Evolutionary conservation across 2,329 filamentous ascomycete species (phyloP), one percentile per base, ranked within the genome.

Genomic region (Ascochyta pisi): DNA sequence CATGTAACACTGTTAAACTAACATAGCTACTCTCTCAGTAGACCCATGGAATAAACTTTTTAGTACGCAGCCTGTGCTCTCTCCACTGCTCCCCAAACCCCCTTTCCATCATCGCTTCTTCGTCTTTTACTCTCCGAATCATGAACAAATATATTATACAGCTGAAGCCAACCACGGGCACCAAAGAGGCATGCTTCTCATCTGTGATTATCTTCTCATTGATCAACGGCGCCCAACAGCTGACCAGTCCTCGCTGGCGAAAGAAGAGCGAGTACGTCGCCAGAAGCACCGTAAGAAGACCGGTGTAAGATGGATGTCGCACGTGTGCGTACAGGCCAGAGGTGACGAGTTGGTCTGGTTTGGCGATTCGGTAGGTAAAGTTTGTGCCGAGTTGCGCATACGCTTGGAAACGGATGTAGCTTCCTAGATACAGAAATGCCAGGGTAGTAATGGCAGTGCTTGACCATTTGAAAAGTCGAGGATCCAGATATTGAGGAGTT

Each of bases 241-340:
- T 38, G 57, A 56, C 31, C 9, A 63, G 22, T 2, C 58, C 61
- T 29, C 53, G 37, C 19, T 54, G 55, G 10, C 53, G 50, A 1
- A 57, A 23, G 16, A 63, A 48, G 0, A 63, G 38, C 5, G 47
- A 48, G 15, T 56, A 49, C 26, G 29, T 43, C 1, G 58, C 66
- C 1, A 73, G 13, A 1, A 76, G 47, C 0, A 84, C 59, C 3
- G 79, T 27, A 0, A 75, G 9, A 2, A 79, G 40, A 0, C 79
- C 82, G 0, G 78, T 78, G 54, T 85, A 85, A 50, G 81, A 82
- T 2, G 82, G 82, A 61, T 85, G 82, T 62, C 84, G 82, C 3
- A 84, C 67, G 57, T 79, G 81, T 16, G 60, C 57, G 57, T 84
- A 84, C 1, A 84, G 68, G 0, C 82, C 82, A 0, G 62, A 69